Conservation (phyloP, 2,329 filamentous ascomycete genomes). For the Hirsutella thompsonii region DNA sequence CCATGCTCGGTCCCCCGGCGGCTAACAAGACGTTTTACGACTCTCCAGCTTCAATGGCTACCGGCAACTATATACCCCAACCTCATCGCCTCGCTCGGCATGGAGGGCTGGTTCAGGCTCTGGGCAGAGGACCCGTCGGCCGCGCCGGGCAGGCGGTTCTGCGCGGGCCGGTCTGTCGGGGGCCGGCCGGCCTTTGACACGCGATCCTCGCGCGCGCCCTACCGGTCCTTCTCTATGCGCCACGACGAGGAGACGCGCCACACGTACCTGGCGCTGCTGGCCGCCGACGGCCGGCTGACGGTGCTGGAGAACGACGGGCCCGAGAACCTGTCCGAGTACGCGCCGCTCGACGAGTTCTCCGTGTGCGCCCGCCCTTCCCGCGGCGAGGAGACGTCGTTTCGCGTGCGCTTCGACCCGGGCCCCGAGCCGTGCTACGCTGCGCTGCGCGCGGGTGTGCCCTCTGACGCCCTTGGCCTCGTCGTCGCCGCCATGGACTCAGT, state of each 20-base stretch:
- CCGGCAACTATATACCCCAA: constrained; percentile 78
- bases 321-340: constrained; percentile 68
- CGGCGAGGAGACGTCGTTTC: constrained; percentile 79
- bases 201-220: constrained; percentile 45
- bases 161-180: constrained; percentile 36
- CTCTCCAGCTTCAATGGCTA: constrained; percentile 91
- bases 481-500: constrained; percentile 79
- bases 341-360: constrained; percentile 60
- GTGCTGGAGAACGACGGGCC: constrained; percentile 79
- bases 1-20: too few species aligned
- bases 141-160: constrained; percentile 70
- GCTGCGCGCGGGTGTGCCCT: constrained; percentile 66
- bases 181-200: constrained; percentile 42
- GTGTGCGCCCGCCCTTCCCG: constrained; percentile 58
- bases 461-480: constrained; percentile 67
- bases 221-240: constrained; percentile 76
- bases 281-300: constrained; percentile 66
- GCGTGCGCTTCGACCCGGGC: constrained; percentile 79
- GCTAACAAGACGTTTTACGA: too few species aligned
- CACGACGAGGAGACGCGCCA: constrained; percentile 66
- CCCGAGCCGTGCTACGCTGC: constrained; percentile 67
- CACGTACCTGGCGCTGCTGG: constrained; percentile 75
- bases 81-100: constrained; percentile 74
- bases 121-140: constrained; percentile 87
- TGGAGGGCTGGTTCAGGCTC: constrained; percentile 80